Percentiles rank a stretch among this genome's conserved stretches.
Evolutionary conservation across 306 rosid species (phyloP).

Genomic region (Leucaena leucocephala): DNA sequence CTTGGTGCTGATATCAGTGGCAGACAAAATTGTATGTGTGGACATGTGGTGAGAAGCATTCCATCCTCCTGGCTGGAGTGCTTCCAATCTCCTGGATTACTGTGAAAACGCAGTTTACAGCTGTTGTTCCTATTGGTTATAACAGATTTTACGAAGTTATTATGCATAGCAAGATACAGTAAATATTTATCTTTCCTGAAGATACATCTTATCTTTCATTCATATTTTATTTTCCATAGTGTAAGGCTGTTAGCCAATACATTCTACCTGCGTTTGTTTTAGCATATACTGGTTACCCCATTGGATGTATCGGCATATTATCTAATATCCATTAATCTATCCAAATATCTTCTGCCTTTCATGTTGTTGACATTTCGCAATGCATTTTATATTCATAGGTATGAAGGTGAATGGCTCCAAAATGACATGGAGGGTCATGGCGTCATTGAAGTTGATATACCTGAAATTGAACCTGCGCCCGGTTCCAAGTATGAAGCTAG

Average conservation of each 20-base stretch:
- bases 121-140: constrained; percentile 5
- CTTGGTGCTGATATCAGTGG: background rate
- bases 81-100: background rate
- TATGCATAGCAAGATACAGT: constrained; percentile 4
- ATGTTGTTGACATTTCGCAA: constrained; percentile 26
- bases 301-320: constrained; percentile 12
- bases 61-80: background rate
- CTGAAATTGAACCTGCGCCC: constrained; percentile 83
- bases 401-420: constrained; percentile 99
- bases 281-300: background rate
- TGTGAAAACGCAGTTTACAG: background rate
- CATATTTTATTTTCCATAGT: constrained; percentile 18
- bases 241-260: background rate
- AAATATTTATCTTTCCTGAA: background rate
- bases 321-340: constrained; percentile 24
- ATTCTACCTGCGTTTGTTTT: background rate
- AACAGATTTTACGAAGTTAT: constrained; percentile 12
- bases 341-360: constrained; percentile 21
- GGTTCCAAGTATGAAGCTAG: constrained; percentile 77
- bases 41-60: background rate
- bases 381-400: constrained; percentile 52
- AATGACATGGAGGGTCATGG: constrained; percentile 92
- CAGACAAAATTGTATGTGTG: background rate
- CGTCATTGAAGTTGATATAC: constrained; percentile 90
- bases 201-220: background rate